Conservation (phyloP, 371 early-diverging fungal species). For the Haplosporangium sp. region DNA sequence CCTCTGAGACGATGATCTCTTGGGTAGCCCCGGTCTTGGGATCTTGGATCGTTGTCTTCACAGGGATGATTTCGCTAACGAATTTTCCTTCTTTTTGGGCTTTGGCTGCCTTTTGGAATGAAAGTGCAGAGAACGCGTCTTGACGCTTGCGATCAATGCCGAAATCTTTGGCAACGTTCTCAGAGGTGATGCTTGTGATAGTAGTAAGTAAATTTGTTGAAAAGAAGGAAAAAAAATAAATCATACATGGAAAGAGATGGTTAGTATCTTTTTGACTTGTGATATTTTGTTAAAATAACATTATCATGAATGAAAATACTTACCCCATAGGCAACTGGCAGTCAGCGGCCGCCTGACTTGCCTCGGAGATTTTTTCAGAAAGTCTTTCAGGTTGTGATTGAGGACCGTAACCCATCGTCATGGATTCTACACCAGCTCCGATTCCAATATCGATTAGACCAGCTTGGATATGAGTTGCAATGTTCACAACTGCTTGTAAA, state of each 20-base stretch:
- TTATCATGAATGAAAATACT: too few relatives aligned
- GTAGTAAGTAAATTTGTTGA: too few relatives aligned
- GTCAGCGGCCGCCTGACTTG: too few relatives aligned
- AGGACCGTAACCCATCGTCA: constrained; percentile 93
- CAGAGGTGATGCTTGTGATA: too few relatives aligned
- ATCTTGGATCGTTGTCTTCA: constrained; percentile 75
- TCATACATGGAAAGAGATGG: too few relatives aligned
- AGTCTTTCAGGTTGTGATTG: not conserved
- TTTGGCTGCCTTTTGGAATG: constrained; percentile 82
- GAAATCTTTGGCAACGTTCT: constrained; percentile 91
- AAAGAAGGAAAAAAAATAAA: too few relatives aligned
- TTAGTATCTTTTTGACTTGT: too few relatives aligned
- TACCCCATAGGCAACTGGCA: too few relatives aligned
- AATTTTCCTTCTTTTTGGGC: constrained; percentile 94
- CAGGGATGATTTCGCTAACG: constrained; percentile 93
- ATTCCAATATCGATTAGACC: constrained; percentile 97
- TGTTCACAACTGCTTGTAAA: constrained; percentile 92
- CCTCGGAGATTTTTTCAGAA: not conserved
- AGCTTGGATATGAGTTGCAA: constrained; percentile 91
- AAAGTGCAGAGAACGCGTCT: constrained; percentile 89
- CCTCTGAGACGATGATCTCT: constrained; percentile 73
- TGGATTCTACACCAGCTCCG: constrained; percentile 98
- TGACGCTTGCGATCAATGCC: constrained; percentile 85
- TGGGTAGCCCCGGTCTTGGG: constrained; percentile 69
- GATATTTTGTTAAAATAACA: too few relatives aligned